Evolutionary conservation across 805 yeast species (phyloP), one percentile per base, ranked within the genome.

Genomic region (Schizosaccharomyces lindneri): DNA sequence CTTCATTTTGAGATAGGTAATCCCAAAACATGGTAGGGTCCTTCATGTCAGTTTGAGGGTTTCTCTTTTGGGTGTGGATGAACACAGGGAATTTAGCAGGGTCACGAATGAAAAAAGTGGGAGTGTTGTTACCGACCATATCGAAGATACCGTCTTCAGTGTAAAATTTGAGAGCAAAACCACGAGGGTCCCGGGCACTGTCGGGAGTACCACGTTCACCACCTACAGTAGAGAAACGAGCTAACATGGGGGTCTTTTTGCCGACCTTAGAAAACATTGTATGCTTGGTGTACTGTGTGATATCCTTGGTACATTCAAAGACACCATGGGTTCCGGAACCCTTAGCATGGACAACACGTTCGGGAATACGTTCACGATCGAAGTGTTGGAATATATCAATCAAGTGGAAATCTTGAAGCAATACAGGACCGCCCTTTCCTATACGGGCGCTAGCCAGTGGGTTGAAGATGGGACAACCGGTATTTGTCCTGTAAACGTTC

Each of bases 291-390:
- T 85, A 68, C 70, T 85, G 90, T 9, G 86, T 74, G 68, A 86
- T 81, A 68, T 86, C 94, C 67, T 87, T 90, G 13, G 95, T 87
- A 61, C 84, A 89, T 72, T 85, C 94, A 70, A 87, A 87, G 66
- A 77, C 79, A 66, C 95, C 95, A 70, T 77, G 85, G 9, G 95
- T 95, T 69, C 63, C 95, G 15, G 89, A 84, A 66, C 95, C 95
- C 71, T 87, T 87, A 62, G 95, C 95, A 70, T 87, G 95, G 43
- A 87, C 95, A 63, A 87, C 95, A 73, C 95, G 78, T 74, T 87
- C 95, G 13, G 95, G 95, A 65, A 87, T 84, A 73, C 95, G 77
- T 73, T 87, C 95, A 66, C 95, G 78, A 73, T 85, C 94, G 68
- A 87, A 87, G 72, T 79, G 83, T 27, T 83, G 76, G 39, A 81